phyloP scores from a whole-genome alignment of 371 early-diverging fungal genomes.

The Circinella umbellata region DNA sequence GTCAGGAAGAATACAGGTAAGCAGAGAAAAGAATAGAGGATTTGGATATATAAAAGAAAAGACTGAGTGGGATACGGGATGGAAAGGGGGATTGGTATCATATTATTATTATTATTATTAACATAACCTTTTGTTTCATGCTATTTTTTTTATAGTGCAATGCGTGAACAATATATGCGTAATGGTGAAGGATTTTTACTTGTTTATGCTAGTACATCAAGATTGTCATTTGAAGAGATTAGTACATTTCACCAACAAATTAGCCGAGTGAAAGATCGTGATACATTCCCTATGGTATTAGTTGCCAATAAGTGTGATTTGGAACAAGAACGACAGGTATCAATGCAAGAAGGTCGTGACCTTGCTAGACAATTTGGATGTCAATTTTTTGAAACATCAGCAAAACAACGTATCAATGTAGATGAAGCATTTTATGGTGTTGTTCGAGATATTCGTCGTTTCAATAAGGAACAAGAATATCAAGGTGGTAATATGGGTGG shows the following conservation, averaged over 20 bases:
- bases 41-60: too few relatives aligned
- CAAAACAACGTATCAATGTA: conserved; percentile 88
- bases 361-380: conserved; percentile 79
- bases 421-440: conserved; percentile 90
- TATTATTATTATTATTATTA: not conserved
- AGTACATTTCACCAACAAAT: conserved; percentile 78
- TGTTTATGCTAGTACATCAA: conserved; percentile 75
- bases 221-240: conserved; percentile 83
- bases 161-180: conserved; percentile 84
- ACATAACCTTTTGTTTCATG: not conserved
- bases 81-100: not conserved
- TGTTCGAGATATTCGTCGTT: conserved; percentile 83
- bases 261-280: conserved; percentile 80
- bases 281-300: conserved; percentile 85
- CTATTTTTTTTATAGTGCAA: conserved; percentile 48
- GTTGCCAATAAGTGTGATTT: conserved; percentile 97
- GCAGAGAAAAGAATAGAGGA: too few relatives aligned
- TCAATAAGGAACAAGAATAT: conserved; percentile 61
- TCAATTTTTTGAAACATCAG: conserved; percentile 89
- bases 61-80: too few relatives aligned
- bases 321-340: conserved; percentile 78
- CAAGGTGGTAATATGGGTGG: conserved; percentile 10
- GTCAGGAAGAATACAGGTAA: conserved; percentile 90
- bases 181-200: conserved; percentile 57
- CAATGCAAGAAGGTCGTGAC: conserved; percentile 82